Evolutionary conservation across 225 moss, liverwort and hornwort genomes (phyloP), one percentile per base, ranked within the genome.

Genomic region (Ulota crispa): DNA sequence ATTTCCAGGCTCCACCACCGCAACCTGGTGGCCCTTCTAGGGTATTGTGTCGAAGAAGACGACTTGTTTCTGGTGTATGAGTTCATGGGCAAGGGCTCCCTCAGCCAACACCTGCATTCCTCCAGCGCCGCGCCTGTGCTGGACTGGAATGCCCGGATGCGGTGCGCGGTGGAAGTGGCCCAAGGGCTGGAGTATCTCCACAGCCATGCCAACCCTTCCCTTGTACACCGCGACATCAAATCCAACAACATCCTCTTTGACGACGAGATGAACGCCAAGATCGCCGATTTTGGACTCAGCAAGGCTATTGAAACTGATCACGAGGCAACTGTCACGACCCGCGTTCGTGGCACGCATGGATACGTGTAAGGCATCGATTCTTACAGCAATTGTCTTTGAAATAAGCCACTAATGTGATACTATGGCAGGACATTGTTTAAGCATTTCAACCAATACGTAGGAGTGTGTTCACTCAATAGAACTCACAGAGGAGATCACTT

Each of bases 31-130:
- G 84, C 84, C 6, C 57, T 88, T 5, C 34, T 90, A 9, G 90
- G 90, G 0, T 90, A 88, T 32, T 84, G 90, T n/a, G 63, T 84
- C 6, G 90, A 90, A 75, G 83, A 80, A 1, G 90, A 88, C 11
- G 88, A 90, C n/a, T 64, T 90, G 77, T 90, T 90, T 61, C 74
- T 90, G 42, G 88, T 90, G 41, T 90, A 90, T 32, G 88, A 90
- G 54, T 86, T 72, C 31, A 88, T 90, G 88, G 84, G 72, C 13
- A 80, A 77, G 8, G 86, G 88, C 72, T 90, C 90, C 41, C 86
- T 90, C 6, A 73, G 83, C 73, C 79, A 88, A 62, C 80, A 43
- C 9, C 80, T 90, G 41, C 88, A 88, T 64, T 61, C 74, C 32
- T 16, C 19, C 24, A 16, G 14, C 24, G 77, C 61, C 14, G 85